phyloP scores from a whole-genome alignment of 2,329 filamentous ascomycete genomes.

The Fusarium coffeatum region DNA sequence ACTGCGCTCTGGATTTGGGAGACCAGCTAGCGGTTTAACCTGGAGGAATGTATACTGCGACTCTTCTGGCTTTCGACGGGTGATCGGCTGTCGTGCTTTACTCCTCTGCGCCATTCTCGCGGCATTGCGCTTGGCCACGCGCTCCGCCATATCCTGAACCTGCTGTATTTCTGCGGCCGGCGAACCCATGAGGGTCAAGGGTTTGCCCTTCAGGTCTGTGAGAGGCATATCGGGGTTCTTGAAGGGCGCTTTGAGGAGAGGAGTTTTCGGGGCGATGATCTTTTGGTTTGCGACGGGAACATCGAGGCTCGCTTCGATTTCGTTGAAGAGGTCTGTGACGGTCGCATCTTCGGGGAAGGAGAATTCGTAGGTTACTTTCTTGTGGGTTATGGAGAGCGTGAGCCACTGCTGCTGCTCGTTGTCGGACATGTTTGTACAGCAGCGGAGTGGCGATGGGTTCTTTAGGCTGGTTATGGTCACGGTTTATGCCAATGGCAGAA shows the following conservation, averaged over 20 bases:
- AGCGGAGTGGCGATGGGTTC: constrained; percentile 25
- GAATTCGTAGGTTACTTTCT: constrained; percentile 59
- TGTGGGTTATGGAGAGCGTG: constrained; percentile 60
- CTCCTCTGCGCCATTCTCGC: constrained; percentile 51
- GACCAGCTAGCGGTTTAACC: constrained; percentile 78
- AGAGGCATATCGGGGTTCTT: constrained; percentile 66
- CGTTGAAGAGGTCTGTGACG: constrained; percentile 68
- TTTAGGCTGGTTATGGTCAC: constrained; percentile 13
- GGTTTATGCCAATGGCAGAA: constrained; percentile 14
- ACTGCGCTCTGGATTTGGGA: constrained; percentile 80
- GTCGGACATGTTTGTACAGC: constrained; percentile 35
- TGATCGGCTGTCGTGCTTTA: constrained; percentile 41
- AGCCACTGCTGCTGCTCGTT: constrained; percentile 49
- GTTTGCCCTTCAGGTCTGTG: constrained; percentile 63
- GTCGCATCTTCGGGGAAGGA: constrained; percentile 60
- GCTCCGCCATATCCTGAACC: constrained; percentile 61
- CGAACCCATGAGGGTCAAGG: constrained; percentile 74
- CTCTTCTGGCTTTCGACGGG: constrained; percentile 59
- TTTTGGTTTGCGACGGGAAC: constrained; percentile 75
- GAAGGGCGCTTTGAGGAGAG: constrained; percentile 73
- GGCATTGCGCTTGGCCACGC: constrained; percentile 61
- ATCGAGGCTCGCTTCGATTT: constrained; percentile 66
- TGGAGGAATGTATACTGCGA: constrained; percentile 83
- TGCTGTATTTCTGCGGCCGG: constrained; percentile 69
- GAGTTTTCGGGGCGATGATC: constrained; percentile 72